phyloP scores from a whole-genome alignment of 352 stramenopile genomes.

The Phytophthora cactorum region DNA sequence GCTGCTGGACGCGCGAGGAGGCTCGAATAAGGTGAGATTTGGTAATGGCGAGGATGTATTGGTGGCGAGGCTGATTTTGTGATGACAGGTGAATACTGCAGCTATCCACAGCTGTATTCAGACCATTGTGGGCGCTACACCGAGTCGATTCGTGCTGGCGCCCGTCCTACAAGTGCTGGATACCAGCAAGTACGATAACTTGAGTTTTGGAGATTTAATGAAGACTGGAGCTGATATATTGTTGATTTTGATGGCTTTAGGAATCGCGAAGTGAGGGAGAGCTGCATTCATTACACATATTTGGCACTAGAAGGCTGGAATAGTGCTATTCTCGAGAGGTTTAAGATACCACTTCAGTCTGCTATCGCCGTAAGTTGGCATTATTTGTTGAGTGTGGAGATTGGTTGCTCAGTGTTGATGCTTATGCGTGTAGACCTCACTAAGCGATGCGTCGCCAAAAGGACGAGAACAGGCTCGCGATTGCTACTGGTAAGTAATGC shows the following conservation, averaged over 20 bases:
- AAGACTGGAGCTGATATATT: conserved; percentile 11
- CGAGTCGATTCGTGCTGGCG: conserved; percentile 56
- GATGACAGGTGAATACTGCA: conserved; percentile 51
- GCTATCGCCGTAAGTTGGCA: conserved; percentile 40
- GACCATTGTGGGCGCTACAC: conserved; percentile 45
- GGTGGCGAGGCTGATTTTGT: conserved; percentile 1
- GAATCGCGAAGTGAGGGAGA: conserved; percentile 68
- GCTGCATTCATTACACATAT: conserved; percentile 60
- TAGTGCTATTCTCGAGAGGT: conserved; percentile 43
- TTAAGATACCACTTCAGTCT: conserved; percentile 47
- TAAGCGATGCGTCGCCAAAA: conserved; percentile 68
- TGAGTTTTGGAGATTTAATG: background rate
- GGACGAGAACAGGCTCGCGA: conserved; percentile 57
- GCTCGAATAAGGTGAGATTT: conserved; percentile 57
- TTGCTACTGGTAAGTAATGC: conserved; percentile 59
- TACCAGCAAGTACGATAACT: conserved; percentile 53
- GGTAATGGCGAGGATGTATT: background rate
- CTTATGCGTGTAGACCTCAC: conserved; percentile 27
- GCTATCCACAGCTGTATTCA: conserved; percentile 64
- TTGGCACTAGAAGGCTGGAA: conserved; percentile 53
- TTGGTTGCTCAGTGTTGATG: conserved; percentile 1
- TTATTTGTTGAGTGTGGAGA: background rate
- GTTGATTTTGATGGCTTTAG: conserved; percentile 24
- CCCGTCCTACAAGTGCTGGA: conserved; percentile 52
- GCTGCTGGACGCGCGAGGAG: conserved; percentile 57